Evolutionary conservation across 176 grass and related monocot species (phyloP), one percentile per base, ranked within the genome.

Genomic region (Raddia distichophylla): DNA sequence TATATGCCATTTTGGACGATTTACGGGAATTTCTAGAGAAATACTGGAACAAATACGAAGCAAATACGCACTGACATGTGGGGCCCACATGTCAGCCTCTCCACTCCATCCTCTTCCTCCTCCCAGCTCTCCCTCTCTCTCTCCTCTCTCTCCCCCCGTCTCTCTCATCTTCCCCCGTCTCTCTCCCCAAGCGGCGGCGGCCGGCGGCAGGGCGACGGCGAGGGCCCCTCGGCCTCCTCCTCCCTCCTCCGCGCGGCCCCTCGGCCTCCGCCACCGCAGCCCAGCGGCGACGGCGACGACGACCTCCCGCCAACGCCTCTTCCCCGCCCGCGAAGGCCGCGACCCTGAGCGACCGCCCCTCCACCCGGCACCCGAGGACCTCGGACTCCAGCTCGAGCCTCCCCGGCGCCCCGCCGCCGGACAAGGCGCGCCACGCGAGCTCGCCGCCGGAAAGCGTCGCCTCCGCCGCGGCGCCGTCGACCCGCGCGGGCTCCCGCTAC

Each of bases 341-440:
- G 43, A 98, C 61, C 40, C 33, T 92, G 37, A 98, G 63, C 10
- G 65, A 71, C 44, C 66, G 72, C 6, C 88, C 90, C 5, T 92
- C 87, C 40, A 82, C 72, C 70, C 73, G 77, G 34, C 90, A 76
- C 10, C 92, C 95, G 70, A 98, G 76, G 2, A 94, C 84, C 33
- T 94, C 90, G 6, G 88, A 76, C 27, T 94, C 92, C 65, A 98
- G 80, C 54, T 78, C 79, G 42, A 98, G 78, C 53, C 81, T 64
- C 78, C 56, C 50, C 60, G 43, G 71, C n/a, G 56, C 86, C 7
- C 43, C 91, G 44, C 40, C 64, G 22, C 10, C 55, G 20, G 37
- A 42, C 64, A 27, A 42, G 69, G 86, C 52, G 40, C 83, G 64
- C 95, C 95, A 98, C 40, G 71, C n/a, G 60, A 98, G 90, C 76